These are phyloP conservation scores for Pseudopediastrum boryanum DNA, from an alignment of 139 green algal genomes.

Conservation along the genomic window DNA sequence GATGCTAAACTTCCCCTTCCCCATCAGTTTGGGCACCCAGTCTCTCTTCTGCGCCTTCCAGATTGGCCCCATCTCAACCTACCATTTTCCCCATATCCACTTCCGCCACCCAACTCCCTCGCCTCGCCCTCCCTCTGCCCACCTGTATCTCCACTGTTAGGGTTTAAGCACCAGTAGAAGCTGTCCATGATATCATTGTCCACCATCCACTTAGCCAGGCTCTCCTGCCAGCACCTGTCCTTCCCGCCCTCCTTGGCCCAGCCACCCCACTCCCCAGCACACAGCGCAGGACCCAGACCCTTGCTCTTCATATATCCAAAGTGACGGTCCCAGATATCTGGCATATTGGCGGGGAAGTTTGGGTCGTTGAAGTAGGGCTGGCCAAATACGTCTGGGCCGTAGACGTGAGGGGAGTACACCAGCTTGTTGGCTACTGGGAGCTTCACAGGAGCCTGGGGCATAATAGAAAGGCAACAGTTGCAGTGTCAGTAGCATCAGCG, in stretches of 20 bases:
- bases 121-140: not conserved
- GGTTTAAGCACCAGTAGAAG: conserved; percentile 48
- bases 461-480: not conserved
- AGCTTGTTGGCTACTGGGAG: conserved; percentile 32
- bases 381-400: conserved; percentile 37
- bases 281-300: conserved; percentile 26
- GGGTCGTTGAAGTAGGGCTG: conserved; percentile 33
- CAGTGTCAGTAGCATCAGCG: too few species aligned
- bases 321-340: conserved; percentile 27
- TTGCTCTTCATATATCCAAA: conserved; percentile 22
- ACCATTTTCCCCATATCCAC: not conserved
- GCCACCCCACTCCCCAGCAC: conserved; percentile 44
- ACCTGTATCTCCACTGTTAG: conserved; percentile 37
- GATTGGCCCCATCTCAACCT: not conserved
- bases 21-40: not conserved
- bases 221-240: conserved; percentile 29
- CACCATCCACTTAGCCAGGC: conserved; percentile 24
- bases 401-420: conserved; percentile 48
- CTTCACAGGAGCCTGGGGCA: conserved; percentile 20
- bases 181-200: conserved; percentile 32
- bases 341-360: conserved; percentile 40
- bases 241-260: conserved; percentile 10
- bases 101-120: not conserved
- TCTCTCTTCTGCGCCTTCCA: not conserved
- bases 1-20: not conserved